phyloP scores from a whole-genome alignment of 441 rosid species.

The Syzygium malaccense region DNA sequence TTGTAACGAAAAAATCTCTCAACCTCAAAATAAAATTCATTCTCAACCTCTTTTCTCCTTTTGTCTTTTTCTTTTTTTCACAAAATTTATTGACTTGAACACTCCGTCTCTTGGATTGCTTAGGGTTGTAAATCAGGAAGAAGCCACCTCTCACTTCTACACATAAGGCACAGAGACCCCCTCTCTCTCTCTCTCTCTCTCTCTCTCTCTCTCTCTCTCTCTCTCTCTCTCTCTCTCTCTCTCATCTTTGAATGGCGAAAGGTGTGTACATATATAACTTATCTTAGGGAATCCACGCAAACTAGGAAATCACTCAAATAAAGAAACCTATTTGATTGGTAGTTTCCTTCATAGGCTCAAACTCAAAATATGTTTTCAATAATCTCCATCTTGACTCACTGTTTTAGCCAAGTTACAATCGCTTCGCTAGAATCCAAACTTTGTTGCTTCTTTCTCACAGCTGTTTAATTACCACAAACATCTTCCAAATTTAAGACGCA shows the following conservation, averaged over 20 bases:
- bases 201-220: not conserved
- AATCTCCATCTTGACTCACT: not conserved
- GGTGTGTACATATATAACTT: not conserved
- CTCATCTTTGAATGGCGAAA: not conserved
- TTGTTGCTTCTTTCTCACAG: not conserved
- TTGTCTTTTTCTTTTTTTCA: not conserved
- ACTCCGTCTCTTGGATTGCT: not conserved
- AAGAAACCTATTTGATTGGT: not conserved
- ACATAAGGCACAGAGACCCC: not conserved
- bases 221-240: not conserved
- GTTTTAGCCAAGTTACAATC: not conserved
- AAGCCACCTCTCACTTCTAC: not conserved
- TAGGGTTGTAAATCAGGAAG: not conserved
- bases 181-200: not conserved
- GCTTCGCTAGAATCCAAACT: not conserved
- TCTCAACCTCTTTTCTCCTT: not conserved
- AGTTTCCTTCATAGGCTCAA: not conserved
- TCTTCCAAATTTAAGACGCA: not conserved
- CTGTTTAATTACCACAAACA: not conserved
- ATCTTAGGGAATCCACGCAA: not conserved
- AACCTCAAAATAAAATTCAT: not conserved
- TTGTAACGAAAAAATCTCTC: not conserved
- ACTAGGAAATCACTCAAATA: not conserved
- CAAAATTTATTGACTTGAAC: not conserved
- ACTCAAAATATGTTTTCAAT: not conserved